Evolutionary conservation across 1,284 basidiomycete species (phyloP), one percentile per base, ranked within the genome.

Genomic region (Flammula alnicola): DNA sequence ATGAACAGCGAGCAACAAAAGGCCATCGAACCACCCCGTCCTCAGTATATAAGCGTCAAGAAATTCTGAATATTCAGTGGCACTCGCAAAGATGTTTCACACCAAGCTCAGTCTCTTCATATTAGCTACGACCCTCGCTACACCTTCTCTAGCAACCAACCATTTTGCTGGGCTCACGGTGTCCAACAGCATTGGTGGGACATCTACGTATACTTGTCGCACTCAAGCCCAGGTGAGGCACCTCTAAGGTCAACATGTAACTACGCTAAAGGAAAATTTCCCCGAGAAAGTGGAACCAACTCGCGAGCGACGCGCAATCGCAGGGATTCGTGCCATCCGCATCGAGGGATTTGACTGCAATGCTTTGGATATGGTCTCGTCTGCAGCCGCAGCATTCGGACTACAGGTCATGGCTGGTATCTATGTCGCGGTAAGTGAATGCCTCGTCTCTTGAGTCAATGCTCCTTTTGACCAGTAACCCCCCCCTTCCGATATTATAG

Each of bases 311-410:
- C 26, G 68, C 69, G 5, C 63, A 56, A 46, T 50, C 48, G 14
- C 44, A 59, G 17, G 70, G 69, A 3, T 71, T 72, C 55, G 50
- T 3, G 59, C 69, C 2, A 65, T 73, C 44, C 65, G 68, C 19
- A 67, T 73, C 35, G 37, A 62, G 5, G 69, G 67, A 9, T 71
- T 73, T 41, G 69, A 73, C 40, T 72, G 69, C 49, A 59, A 69
- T 47, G 70, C 71, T 11, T 54, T 73, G 4, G 64, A 67, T 26
- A 35, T 58, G 33, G 70, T 66, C 8, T 71, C 71, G 1, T 57
- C 63, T 16, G 68, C 70, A 0, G 66, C 68, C 9, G 66, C 65
- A 3, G 48, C 58, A 0, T 58, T 47, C n/a, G 68, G 67, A 3
- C 46, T 72, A 23, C 54, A 58, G 37, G 63, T 71, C 19, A 46